Percentiles rank a stretch among this genome's conserved stretches.
Conservation (phyloP, 23 red algal species). For the Agarophyton chilense region DNA sequence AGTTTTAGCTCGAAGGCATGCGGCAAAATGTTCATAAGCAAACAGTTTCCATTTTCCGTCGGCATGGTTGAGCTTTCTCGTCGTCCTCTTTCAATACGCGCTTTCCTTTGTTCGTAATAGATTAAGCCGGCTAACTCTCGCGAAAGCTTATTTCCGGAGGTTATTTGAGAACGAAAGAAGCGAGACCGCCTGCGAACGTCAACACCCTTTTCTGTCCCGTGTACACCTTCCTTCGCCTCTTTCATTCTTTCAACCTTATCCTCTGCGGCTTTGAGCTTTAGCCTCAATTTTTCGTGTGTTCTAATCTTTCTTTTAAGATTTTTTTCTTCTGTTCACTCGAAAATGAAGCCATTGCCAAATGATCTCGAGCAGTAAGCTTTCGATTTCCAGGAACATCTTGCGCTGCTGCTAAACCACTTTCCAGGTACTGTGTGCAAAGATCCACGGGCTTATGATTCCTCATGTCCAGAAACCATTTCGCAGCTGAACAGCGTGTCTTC, state of each 20-base stretch:
- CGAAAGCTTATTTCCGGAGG: slow-evolving; percentile 32
- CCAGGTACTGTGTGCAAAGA: slow-evolving; percentile 51
- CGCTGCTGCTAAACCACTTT: slow-evolving; percentile 31
- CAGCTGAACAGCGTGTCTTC: slow-evolving; percentile 59
- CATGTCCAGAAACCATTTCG: slow-evolving; percentile 70
- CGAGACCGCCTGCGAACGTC: background rate
- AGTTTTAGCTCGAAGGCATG: slow-evolving; percentile 50
- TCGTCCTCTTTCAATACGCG: slow-evolving; percentile 43
- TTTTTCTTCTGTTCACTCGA: slow-evolving; percentile 50
- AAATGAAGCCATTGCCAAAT: slow-evolving; percentile 69
- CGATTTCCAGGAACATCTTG: slow-evolving; percentile 1
- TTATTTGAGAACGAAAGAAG: slow-evolving; percentile 24
- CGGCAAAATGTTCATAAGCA: slow-evolving; percentile 65
- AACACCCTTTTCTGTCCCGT: background rate
- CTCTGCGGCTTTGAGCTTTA: slow-evolving; percentile 2
- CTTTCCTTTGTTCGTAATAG: slow-evolving; percentile 16
- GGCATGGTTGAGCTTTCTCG: slow-evolving; percentile 26
- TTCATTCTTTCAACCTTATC: slow-evolving; percentile 26
- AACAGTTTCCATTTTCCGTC: slow-evolving; percentile 53
- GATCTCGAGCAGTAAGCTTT: slow-evolving; percentile 12
- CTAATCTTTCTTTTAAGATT: slow-evolving; percentile 37
- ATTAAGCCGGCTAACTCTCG: slow-evolving; percentile 43
- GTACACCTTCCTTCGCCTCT: slow-evolving; percentile 28
- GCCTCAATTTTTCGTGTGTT: slow-evolving; percentile 34
- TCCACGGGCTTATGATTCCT: slow-evolving; percentile 54